Evolutionary conservation across 768 basidiomycete genomes (phyloP), one percentile per base, ranked within the genome.

Genomic region (Pholiota molesta): DNA sequence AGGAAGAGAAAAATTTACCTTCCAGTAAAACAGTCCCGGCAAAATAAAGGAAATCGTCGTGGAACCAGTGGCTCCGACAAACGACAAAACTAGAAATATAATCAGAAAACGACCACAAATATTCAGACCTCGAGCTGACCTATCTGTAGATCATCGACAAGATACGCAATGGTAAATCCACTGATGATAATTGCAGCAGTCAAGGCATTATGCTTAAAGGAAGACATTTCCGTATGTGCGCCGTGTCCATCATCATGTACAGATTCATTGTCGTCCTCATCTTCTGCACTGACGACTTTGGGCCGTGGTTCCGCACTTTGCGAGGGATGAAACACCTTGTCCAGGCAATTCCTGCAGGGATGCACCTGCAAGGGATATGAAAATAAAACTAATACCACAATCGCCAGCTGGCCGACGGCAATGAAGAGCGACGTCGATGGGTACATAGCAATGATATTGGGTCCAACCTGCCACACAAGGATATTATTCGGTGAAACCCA

Each of bases 11-110:
- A 49, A 49, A 62, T 77, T 66, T 66, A 90, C 92, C 89, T 93
- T 90, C 90, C 94, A 98, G 78, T 92, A 97, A 71, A 97, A 91
- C 54, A 95, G 76, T 1, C 94, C 95, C 0, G 95, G 96, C 37
- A 97, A 83, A 69, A 99, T 97, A 77, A 98, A 99, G 1, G 94
- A 95, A 61, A 99, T 94, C 19, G 95, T 97, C 26, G 96, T 97
- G 14, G 94, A 97, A 13, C 97, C 97, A 0, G 95, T 98, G 23
- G 95, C 90, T 1, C 97, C 97, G 39, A 99, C 97, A 71, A 99
- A 97, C 4, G 95, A 94, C 35, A 99, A 81, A 14, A 99, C 97
- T 94, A 69, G 28, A 55, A 59, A 63, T 35, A 58, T 23, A 55
- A 59, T 42, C 45, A 47, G 55, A 17, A 17, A 56, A 40, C n/a